Percentiles rank a stretch among this genome's conserved stretches.
Evolutionary conservation across 192 early-diverging fungal species (phyloP).

Genomic region (Coemansia sp.): DNA sequence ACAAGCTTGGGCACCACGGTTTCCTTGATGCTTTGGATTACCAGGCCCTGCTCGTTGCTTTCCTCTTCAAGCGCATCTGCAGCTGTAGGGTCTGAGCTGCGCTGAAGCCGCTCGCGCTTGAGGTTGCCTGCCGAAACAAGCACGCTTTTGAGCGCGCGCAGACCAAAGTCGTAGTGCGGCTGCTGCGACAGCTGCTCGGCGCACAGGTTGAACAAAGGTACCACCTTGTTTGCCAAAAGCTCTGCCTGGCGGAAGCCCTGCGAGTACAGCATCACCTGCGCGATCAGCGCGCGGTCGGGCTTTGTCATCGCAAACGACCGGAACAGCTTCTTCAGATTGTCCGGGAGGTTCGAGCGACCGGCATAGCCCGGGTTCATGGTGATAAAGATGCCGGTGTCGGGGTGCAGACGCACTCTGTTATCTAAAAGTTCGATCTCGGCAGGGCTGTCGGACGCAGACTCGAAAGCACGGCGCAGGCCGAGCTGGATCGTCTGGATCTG

Average conservation of each 20-base stretch:
- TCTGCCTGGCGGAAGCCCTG: constrained; percentile 99
- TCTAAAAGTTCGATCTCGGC: constrained; percentile 92
- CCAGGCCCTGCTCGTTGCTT: constrained; percentile 82
- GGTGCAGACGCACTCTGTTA: constrained; percentile 81
- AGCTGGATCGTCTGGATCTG: constrained; percentile 99
- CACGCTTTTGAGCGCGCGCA: constrained; percentile 98
- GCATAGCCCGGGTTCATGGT: constrained; percentile 99
- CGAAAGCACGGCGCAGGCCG: constrained; percentile 66
- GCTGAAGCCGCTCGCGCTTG: constrained; percentile 79
- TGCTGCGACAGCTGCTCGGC: constrained; percentile 92
- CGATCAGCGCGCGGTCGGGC: constrained; percentile 96
- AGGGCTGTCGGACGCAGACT: constrained; percentile 8
- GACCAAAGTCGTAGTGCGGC: constrained; percentile 99
- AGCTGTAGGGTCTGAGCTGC: constrained; percentile 48
- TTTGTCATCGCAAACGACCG: constrained; percentile 98
- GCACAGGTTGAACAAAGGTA: constrained; percentile 96
- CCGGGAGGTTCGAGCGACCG: constrained; percentile 95
- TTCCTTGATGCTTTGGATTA: constrained; percentile 97
- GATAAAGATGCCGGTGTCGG: constrained; percentile 94
- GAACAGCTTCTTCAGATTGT: constrained; percentile 99
- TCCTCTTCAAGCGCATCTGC: constrained; percentile 43
- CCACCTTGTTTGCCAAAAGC: constrained; percentile 89
- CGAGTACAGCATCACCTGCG: constrained; percentile 99
- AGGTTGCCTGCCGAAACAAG: constrained; percentile 98
- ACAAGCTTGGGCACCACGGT: constrained; percentile 98